Evolutionary conservation across 1,284 basidiomycete genomes (phyloP).

Genomic region (Lignosus rhinocerotis): DNA sequence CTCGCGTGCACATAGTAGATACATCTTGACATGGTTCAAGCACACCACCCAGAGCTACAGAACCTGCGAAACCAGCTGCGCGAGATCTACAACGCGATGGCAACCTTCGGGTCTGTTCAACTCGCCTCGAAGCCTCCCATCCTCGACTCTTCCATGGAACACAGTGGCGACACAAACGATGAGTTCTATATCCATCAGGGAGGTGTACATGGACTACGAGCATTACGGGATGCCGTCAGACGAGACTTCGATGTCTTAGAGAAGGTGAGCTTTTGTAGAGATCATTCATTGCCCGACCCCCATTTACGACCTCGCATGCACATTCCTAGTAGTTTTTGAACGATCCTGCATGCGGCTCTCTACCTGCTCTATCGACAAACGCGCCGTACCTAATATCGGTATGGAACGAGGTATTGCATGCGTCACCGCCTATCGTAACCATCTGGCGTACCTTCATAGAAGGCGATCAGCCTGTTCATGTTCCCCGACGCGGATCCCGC

Average conservation of each 20-base stretch:
- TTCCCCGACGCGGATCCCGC: constrained; percentile 27
- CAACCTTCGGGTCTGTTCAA: constrained; percentile 43
- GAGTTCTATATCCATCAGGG: constrained; percentile 42
- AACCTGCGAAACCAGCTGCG: constrained; percentile 36
- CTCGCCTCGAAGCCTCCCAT: constrained; percentile 47
- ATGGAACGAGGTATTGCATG: constrained; percentile 72
- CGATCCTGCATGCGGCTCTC: constrained; percentile 41
- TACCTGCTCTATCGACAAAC: constrained; percentile 64
- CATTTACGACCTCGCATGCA: not conserved
- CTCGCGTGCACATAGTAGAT: not conserved
- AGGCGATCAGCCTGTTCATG: constrained; percentile 19
- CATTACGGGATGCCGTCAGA: constrained; percentile 45
- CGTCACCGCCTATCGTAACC: constrained; percentile 55
- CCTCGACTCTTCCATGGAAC: constrained; percentile 53
- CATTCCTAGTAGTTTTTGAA: constrained; percentile 59
- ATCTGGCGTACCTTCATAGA: constrained; percentile 56
- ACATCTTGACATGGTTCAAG: too few species aligned
- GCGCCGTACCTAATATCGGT: constrained; percentile 75
- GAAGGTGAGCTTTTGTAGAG: constrained; percentile 42
- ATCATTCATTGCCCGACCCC: not conserved
- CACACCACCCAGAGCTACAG: constrained; percentile 41
- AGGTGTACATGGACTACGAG: constrained; percentile 54
- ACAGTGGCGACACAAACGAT: constrained; percentile 29
- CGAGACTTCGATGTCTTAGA: constrained; percentile 54
- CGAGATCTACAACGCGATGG: constrained; percentile 44